Evolutionary conservation across 2,329 filamentous ascomycete species (phyloP), one percentile per base, ranked within the genome.

Genomic region (Xylariaceae sp.): DNA sequence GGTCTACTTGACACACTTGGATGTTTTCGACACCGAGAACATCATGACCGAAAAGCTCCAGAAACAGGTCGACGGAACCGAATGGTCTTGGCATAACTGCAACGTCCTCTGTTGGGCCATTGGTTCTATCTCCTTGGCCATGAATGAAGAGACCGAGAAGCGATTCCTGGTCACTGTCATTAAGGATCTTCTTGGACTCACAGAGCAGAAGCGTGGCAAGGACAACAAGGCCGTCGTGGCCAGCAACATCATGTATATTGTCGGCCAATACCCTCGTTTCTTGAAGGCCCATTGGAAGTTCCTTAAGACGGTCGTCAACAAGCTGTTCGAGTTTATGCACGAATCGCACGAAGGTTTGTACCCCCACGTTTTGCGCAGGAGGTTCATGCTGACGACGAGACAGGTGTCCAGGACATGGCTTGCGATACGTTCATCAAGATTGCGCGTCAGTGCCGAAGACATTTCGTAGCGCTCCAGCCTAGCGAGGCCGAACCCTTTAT

Each of bases 371-470:
- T 1, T 9, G 10, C 4, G 37, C 15, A 5, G 2, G 51, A 53
- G 10, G 23, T 54, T n/a, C 30, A 15, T 59, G 53, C 71, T 75
- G 68, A 76, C 59, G 60, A 49, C 57, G 42, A 30, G 47, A 62
- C 65, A 89, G 87, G 91, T 79, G 94, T 99, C 30, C 95, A 99
- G 77, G 94, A 99, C 76, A 99, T 99, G 95, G 94, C 94, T 70
- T 99, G 94, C 74, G 95, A 99, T 76, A 99, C 94, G 0, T 99
- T 99, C 71, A 99, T 99, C 77, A 99, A 99, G 81, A 99, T 99
- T 73, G 95, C 94, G 30, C 93, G 95, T 74, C 96, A 97, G 75
- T 99, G 94, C 78, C 89, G 94, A 72, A 88, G 94, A 59, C 95
- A 99, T 75, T 99, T 99, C 73, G 94, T 99, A 63, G 92, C 93